phyloP scores from a whole-genome alignment of 345 rosid species.

The Eutrema japonicum region DNA sequence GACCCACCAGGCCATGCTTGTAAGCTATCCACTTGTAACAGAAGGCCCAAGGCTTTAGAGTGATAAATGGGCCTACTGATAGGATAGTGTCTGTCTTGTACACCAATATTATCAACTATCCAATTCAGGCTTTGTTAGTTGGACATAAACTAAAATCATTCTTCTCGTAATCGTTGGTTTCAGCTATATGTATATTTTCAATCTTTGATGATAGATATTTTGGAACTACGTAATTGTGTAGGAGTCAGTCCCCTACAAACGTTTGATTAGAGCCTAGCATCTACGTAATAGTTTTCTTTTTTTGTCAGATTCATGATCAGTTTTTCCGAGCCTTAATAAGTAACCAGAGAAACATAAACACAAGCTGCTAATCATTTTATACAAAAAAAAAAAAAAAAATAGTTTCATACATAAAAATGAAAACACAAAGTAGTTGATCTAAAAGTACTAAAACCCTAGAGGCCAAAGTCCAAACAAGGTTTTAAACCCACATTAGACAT shows the following conservation, averaged over 20 bases:
- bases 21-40: constrained; percentile 13
- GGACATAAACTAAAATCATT: too few relatives aligned
- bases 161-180: too few relatives aligned
- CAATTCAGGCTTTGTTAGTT: too few relatives aligned
- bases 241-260: too few relatives aligned
- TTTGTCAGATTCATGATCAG: too few relatives aligned
- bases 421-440: constrained; percentile 13
- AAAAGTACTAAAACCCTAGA: constrained; percentile 23
- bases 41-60: constrained; percentile 1
- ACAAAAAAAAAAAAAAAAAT: background rate
- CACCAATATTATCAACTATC: background rate
- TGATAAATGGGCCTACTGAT: constrained; percentile 18
- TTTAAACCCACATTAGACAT: background rate
- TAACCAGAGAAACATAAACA: background rate
- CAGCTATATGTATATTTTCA: too few relatives aligned
- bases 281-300: too few relatives aligned
- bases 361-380: constrained; percentile 30
- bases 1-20: constrained; percentile 13
- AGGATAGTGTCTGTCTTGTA: background rate
- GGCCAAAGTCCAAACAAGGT: constrained; percentile 18
- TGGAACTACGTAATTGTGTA: too few relatives aligned
- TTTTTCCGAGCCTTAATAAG: background rate
- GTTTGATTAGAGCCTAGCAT: too few relatives aligned
- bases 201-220: too few relatives aligned
- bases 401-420: background rate